These are phyloP conservation scores for Acephala macrosclerotiorum DNA, from an alignment of 2,329 filamentous ascomycete genomes.

Conservation along the genomic window DNA sequence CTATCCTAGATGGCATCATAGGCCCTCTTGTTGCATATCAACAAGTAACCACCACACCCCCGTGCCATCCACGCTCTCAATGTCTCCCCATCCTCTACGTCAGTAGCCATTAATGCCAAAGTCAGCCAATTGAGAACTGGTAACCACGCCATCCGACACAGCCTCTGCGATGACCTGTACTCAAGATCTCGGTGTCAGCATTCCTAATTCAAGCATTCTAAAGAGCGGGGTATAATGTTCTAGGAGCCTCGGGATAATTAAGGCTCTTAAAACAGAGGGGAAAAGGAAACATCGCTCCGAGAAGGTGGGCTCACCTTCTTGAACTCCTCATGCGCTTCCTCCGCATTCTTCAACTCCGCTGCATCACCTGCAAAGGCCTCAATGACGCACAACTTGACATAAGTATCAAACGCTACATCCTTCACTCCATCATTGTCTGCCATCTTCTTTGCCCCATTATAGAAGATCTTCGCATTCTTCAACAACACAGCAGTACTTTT, in stretches of 20 bases:
- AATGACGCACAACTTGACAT: conserved; percentile 56
- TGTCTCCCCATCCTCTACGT: neutral
- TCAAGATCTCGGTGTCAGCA: too few species aligned
- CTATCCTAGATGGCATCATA: too few species aligned
- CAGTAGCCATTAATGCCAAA: neutral
- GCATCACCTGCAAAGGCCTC: conserved; percentile 52
- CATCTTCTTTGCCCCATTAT: conserved; percentile 55
- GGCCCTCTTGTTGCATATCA: neutral
- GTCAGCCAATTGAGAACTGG: neutral
- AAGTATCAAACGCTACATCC: conserved; percentile 52
- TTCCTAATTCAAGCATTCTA: too few species aligned
- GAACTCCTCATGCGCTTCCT: neutral
- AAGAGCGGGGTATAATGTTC: too few species aligned
- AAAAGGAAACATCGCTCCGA: too few species aligned
- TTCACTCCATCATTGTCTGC: conserved; percentile 48
- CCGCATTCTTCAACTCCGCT: conserved; percentile 33
- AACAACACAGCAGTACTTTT: conserved; percentile 52
- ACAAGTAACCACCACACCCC: neutral
- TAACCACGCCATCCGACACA: neutral
- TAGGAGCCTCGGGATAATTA: too few species aligned
- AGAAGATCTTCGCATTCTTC: conserved; percentile 64
- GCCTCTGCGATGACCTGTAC: neutral
- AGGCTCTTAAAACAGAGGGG: too few species aligned
- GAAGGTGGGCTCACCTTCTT: neutral
- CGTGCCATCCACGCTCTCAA: neutral